Percentiles rank a stretch among this genome's conserved stretches.
These are phyloP conservation scores for Spergularia bocconei DNA, from an alignment of 148 eudicot genomes.

Conservation along the genomic window DNA sequence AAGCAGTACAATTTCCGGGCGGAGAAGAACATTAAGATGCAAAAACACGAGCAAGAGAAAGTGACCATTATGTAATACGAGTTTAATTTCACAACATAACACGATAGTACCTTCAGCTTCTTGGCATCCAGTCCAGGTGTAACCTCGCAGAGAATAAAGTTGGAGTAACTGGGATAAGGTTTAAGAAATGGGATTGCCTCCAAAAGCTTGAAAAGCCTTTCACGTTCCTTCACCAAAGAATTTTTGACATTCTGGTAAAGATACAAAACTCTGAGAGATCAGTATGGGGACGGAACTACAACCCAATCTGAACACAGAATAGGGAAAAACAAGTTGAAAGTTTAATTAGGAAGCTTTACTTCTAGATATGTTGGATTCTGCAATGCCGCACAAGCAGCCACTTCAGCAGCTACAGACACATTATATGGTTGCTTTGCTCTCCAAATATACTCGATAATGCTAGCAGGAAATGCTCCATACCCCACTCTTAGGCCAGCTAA, in stretches of 20 bases:
- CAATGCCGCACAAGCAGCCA: conserved; percentile 95
- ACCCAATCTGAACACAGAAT: background rate
- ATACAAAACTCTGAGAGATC: background rate
- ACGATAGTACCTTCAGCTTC: conserved; percentile 71
- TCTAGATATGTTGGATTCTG: conserved; percentile 74
- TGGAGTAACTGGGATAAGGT: conserved; percentile 86
- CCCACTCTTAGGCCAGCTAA: conserved; percentile 92
- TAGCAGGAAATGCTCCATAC: conserved; percentile 91
- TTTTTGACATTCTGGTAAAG: conserved; percentile 67
- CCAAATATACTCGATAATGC: conserved; percentile 87
- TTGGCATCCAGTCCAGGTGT: conserved; percentile 82
- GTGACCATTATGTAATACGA: background rate
- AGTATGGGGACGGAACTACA: background rate
- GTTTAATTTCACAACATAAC: background rate
- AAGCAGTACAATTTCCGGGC: background rate
- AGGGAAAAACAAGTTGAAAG: background rate
- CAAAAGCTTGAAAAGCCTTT: conserved; percentile 74
- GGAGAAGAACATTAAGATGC: background rate
- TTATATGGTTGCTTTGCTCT: conserved; percentile 96
- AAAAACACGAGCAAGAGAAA: background rate
- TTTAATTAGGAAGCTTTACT: conserved; percentile 32
- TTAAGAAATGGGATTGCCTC: conserved; percentile 76
- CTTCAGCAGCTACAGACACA: conserved; percentile 97
- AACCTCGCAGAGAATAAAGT: conserved; percentile 91
- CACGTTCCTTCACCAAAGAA: conserved; percentile 81